Conservation (phyloP, 805 yeast genomes). For the Candida yuanshanica region DNA sequence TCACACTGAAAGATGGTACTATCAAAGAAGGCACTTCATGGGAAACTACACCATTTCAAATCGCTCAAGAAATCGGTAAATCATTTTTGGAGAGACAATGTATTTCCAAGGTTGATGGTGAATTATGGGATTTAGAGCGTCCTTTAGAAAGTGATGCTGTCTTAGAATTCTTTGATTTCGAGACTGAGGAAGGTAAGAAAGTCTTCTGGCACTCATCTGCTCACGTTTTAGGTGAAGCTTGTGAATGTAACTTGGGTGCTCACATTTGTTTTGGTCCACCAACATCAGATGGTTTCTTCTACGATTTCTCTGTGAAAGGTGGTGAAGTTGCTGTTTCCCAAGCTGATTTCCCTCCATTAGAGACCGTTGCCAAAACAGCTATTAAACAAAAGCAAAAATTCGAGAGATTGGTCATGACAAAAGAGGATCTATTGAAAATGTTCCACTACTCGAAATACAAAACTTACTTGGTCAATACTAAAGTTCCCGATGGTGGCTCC, state of each 20-base stretch:
- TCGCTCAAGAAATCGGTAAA: constrained; percentile 80
- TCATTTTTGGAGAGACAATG: constrained; percentile 86
- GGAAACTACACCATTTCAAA: constrained; percentile 86
- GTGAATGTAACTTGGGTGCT: constrained; percentile 94
- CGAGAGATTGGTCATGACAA: constrained; percentile 87
- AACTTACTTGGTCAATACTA: constrained; percentile 76
- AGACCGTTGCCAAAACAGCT: constrained; percentile 80
- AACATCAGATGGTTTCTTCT: constrained; percentile 95
- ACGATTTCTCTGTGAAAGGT: constrained; percentile 86
- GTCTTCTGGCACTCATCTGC: constrained; percentile 99
- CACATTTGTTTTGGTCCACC: constrained; percentile 95
- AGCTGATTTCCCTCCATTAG: constrained; percentile 78
- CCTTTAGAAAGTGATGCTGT: constrained; percentile 72
- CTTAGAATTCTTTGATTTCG: constrained; percentile 85
- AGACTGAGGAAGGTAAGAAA: constrained; percentile 86
- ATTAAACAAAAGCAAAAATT: constrained; percentile 94
- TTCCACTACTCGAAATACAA: constrained; percentile 94
- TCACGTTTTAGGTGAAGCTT: constrained; percentile 95
- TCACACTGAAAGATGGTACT: constrained; percentile 85
- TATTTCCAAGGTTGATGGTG: constrained; percentile 85
- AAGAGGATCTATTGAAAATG: constrained; percentile 89
- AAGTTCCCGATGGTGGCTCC: constrained; percentile 93
- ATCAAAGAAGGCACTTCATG: constrained; percentile 72
- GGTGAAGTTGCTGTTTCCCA: constrained; percentile 71
- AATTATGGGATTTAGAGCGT: constrained; percentile 92